Base-by-base conservation (phyloP, 352 stramenopile genomes). In the Phytophthora aleatoria region DNA sequence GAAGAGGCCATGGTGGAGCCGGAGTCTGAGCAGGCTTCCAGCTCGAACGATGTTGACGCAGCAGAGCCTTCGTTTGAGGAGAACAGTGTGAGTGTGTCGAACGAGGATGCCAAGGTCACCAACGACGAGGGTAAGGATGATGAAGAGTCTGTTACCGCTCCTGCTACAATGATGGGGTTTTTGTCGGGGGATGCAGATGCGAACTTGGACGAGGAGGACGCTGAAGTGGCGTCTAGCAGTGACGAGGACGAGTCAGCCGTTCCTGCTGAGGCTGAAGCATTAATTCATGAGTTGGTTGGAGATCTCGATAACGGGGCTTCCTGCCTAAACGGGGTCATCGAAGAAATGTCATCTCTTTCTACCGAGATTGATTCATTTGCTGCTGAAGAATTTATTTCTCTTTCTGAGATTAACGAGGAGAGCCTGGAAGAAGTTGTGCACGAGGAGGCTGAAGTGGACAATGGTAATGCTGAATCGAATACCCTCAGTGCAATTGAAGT, bases 131-230 rank as follows among this genome's bases (percentile, higher is more conserved):
- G 3, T 33, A 35, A 24, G 33, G 55, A 30, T 51, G 54, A 57
- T 24, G 27, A 42, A 45, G n/a, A 33, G 1, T 44, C n/a, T 27
- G 11, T 16, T 16, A 30, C 13, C 39, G 13, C 41, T 35, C 6
- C 8, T 45, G 47, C 38, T 43, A 28, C 39, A 44, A 38, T 43
- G 38, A 50, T 35, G 24, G 20, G 53, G 35, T 38, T 16, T 45
- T 20, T 50, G 35, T 47, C 16, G 26, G 48, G 50, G n/a, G 27
- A 59, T 41, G 38, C 8, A 36, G 31, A 53, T 31, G 41, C 16
- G 26, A 50, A 5, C 13, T 13, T 52, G 28, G 31, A 61, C 28
- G 57, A 57, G 26, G 47, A 71, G 47, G 30, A 16, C 31, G 15
- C 4, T 39, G 20, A 50, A 31, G n/a, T 56, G 7, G 36, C 30